A percentile compares a stretch with the other conserved stretches of the same genome.
phyloP scores from a whole-genome alignment of 2,329 filamentous ascomycete species.

The Rhytidhysteron rufulum region DNA sequence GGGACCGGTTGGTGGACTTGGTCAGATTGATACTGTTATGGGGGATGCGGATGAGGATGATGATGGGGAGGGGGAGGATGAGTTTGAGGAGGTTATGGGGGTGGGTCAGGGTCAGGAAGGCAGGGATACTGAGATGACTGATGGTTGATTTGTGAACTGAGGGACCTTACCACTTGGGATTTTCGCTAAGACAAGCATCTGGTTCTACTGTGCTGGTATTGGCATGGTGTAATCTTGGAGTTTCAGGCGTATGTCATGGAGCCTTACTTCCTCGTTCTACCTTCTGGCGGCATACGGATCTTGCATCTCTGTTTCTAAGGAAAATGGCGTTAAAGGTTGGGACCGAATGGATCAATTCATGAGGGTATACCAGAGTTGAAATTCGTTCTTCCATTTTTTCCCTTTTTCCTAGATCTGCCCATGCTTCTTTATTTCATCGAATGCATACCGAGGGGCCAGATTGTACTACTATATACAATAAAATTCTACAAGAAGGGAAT shows the following conservation, averaged over 20 bases:
- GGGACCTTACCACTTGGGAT: too few species aligned
- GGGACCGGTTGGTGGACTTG: slow-evolving; percentile 20
- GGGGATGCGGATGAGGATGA: slow-evolving; percentile 28
- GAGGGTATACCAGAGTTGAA: too few species aligned
- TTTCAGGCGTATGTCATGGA: not conserved
- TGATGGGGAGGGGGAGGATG: slow-evolving; percentile 39
- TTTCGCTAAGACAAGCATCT: too few species aligned
- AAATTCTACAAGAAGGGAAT: too few species aligned
- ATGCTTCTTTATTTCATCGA: too few species aligned
- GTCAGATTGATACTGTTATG: slow-evolving; percentile 27
- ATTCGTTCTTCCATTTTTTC: too few species aligned
- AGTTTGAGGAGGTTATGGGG: slow-evolving; percentile 42
- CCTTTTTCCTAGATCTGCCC: too few species aligned
- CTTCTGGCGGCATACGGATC: not conserved
- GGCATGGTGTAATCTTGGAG: not conserved
- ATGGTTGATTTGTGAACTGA: slow-evolving; percentile 31
- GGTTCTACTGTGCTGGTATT: not conserved
- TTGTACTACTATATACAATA: not conserved
- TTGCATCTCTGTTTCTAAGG: too few species aligned
- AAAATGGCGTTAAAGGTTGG: too few species aligned
- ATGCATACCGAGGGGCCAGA: too few species aligned
- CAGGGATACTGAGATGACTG: slow-evolving; percentile 29
- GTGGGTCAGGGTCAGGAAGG: too few species aligned
- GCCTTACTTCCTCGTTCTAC: not conserved
- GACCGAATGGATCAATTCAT: too few species aligned